phyloP scores from a whole-genome alignment of 2,329 filamentous ascomycete genomes.

The Periconia sp. region DNA sequence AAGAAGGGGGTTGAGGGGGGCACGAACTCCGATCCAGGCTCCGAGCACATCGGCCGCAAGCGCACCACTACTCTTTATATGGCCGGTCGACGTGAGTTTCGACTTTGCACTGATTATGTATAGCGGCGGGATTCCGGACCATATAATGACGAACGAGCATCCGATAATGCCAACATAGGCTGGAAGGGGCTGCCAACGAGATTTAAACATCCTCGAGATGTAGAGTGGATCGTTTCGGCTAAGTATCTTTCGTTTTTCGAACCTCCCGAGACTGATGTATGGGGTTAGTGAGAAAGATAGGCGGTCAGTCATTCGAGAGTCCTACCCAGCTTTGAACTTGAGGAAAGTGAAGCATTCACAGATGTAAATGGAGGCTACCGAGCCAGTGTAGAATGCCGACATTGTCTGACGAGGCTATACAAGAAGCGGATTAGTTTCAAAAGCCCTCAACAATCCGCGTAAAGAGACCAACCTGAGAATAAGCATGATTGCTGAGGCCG shows the following conservation, averaged over 20 bases:
- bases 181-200: constrained; percentile 39
- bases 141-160: constrained; percentile 29
- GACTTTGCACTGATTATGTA: constrained; percentile 27
- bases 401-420: constrained; percentile 32
- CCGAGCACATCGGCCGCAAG: constrained; percentile 32
- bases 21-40: constrained; percentile 31
- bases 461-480: constrained; percentile 25
- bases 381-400: constrained; percentile 32
- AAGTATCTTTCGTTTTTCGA: constrained; percentile 23
- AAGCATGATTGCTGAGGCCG: constrained; percentile 23
- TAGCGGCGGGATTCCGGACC: constrained; percentile 32
- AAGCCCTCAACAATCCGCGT: not conserved
- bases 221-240: constrained; percentile 31
- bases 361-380: constrained; percentile 33
- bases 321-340: constrained; percentile 35
- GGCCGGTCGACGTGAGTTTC: constrained; percentile 10
- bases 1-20: not conserved
- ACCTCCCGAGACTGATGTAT: constrained; percentile 12
- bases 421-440: too few species aligned
- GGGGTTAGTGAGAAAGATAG: too few species aligned
- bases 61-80: constrained; percentile 18
- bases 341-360: constrained; percentile 37
- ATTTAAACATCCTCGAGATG: constrained; percentile 32
- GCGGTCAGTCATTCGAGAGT: not conserved
- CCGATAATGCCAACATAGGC: constrained; percentile 35